Percentiles rank a stretch among this genome's conserved stretches.
These are phyloP conservation scores for Nosema granulosis DNA, from an alignment of 371 early-diverging fungal species.

Conservation along the genomic window DNA sequence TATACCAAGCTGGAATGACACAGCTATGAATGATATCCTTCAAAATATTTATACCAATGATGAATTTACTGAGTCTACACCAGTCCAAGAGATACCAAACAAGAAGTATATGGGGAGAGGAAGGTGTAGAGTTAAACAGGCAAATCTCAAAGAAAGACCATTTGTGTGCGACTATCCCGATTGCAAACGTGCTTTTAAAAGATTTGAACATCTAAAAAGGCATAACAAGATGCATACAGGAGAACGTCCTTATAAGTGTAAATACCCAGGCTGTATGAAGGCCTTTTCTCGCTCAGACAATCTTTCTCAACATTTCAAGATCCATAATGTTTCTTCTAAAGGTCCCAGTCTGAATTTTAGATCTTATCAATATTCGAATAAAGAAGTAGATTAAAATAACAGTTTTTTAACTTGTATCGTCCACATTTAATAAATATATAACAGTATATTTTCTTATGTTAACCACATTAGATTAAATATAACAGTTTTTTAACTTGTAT, in stretches of 20 bases:
- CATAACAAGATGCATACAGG: constrained; percentile 81
- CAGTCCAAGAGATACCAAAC: too few relatives aligned
- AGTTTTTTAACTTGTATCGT: neutral
- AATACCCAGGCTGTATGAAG: constrained; percentile 71
- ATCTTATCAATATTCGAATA: constrained; percentile 20
- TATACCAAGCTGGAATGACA: constrained; percentile 1
- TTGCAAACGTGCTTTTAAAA: constrained; percentile 75
- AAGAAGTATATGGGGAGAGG: constrained; percentile 21
- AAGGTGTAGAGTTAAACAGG: neutral
- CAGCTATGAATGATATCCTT: constrained; percentile 16
- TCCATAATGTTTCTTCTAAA: constrained; percentile 51
- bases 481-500: too few relatives aligned
- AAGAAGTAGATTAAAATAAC: constrained; percentile 26
- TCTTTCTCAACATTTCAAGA: constrained; percentile 69
- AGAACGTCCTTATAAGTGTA: constrained; percentile 76
- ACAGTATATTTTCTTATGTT: too few relatives aligned
- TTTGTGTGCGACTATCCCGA: constrained; percentile 68
- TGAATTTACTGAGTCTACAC: neutral
- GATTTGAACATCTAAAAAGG: constrained; percentile 75
- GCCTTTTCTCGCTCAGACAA: constrained; percentile 79
- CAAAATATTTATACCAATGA: constrained; percentile 27
- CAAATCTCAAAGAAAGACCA: constrained; percentile 55
- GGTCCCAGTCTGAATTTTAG: constrained; percentile 11
- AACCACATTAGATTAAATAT: too few relatives aligned
- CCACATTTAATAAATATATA: too few relatives aligned